phyloP scores from a whole-genome alignment of 1,284 basidiomycete species.

The Ceratobasidium papillatum region DNA sequence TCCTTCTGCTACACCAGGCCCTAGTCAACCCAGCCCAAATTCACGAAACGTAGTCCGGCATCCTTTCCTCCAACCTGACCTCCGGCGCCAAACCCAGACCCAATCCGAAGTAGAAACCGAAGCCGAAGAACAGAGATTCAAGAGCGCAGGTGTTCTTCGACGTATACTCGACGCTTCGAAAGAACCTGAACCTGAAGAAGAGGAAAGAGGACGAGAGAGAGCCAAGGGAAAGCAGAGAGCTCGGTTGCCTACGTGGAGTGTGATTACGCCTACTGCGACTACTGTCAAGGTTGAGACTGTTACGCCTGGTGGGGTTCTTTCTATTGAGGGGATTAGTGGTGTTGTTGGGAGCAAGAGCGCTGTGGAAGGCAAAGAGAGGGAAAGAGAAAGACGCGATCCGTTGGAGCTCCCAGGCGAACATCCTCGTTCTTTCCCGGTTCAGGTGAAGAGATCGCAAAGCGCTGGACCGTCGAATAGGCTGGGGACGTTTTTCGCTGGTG shows the following conservation, averaged over 20 bases:
- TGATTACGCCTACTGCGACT: slow-evolving; percentile 29
- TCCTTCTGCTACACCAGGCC: neutral
- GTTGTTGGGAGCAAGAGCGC: slow-evolving; percentile 4
- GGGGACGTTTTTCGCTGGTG: neutral
- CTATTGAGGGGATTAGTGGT: slow-evolving; percentile 22
- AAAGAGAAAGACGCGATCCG: neutral
- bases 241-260: slow-evolving; percentile 19
- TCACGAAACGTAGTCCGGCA: neutral
- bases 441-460: neutral
- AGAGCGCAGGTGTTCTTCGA: slow-evolving; percentile 16
- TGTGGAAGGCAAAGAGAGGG: neutral
- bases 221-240: slow-evolving; percentile 11
- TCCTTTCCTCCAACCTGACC: slow-evolving; percentile 14
- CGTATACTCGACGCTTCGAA: slow-evolving; percentile 22
- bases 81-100: neutral
- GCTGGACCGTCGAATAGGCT: slow-evolving; percentile 19
- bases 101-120: neutral
- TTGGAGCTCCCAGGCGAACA: slow-evolving; percentile 29
- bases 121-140: slow-evolving; percentile 6
- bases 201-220: slow-evolving; percentile 46
- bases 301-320: neutral
- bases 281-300: slow-evolving; percentile 44
- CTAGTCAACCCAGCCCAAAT: neutral
- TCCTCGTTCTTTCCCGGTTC: neutral
- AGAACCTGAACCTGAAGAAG: slow-evolving; percentile 46